These are phyloP conservation scores for Brassica nigra DNA, from an alignment of 345 rosid genomes.

Conservation along the genomic window DNA sequence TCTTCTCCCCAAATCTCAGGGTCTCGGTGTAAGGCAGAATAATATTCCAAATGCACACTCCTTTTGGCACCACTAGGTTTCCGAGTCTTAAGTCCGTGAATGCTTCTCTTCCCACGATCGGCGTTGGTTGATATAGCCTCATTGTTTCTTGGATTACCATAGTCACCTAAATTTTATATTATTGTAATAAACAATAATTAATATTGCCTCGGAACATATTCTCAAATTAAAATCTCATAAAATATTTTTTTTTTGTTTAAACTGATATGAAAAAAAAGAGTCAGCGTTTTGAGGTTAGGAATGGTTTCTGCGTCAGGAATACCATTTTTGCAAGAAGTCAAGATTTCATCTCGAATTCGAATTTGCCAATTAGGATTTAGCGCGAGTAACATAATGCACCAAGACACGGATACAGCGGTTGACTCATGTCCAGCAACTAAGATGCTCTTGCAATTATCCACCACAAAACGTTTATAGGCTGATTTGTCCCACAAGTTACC, in stretches of 20 bases:
- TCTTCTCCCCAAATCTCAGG: neutral
- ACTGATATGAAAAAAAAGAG: neutral
- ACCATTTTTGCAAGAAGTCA: neutral
- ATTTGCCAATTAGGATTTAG: neutral
- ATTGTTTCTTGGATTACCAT: neutral
- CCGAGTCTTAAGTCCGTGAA: neutral
- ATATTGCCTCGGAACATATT: no score
- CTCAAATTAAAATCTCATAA: no score
- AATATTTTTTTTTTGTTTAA: no score
- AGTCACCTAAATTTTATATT: neutral
- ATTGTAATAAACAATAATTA: neutral
- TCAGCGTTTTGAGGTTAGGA: neutral
- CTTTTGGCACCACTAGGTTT: neutral
- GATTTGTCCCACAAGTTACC: neutral
- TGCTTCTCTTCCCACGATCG: neutral
- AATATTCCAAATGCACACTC: neutral
- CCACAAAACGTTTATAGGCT: neutral
- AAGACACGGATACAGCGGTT: neutral
- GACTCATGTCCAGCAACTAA: neutral
- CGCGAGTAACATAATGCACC: neutral
- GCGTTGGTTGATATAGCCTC: neutral
- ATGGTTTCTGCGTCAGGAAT: neutral
- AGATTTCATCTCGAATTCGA: neutral
- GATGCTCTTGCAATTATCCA: neutral
- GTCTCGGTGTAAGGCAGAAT: neutral